phyloP scores from a whole-genome alignment of 1,284 basidiomycete genomes.

The Malassezia sympodialis region DNA sequence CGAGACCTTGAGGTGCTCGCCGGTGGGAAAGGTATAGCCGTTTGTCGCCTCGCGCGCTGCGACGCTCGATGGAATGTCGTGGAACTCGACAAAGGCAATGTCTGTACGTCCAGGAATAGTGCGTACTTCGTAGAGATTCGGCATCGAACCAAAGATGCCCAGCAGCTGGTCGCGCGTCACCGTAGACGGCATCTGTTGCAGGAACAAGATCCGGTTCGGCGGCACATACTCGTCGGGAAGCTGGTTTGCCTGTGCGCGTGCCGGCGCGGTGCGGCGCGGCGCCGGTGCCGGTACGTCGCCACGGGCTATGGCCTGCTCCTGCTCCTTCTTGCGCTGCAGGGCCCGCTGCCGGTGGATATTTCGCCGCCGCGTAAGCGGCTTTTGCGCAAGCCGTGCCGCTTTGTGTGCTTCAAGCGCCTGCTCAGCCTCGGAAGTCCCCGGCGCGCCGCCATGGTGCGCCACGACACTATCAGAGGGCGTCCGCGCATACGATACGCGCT shows the following conservation, averaged over 20 bases:
- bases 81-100: conserved; percentile 45
- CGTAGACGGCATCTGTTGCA: conserved; percentile 56
- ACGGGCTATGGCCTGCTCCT: not conserved
- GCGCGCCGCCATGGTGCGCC: conserved; percentile 14
- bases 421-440: conserved; percentile 15
- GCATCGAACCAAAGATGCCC: conserved; percentile 31
- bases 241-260: conserved; percentile 20
- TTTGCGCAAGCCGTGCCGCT: conserved; percentile 23
- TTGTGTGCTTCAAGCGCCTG: conserved; percentile 55
- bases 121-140: conserved; percentile 37
- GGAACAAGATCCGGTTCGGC: conserved; percentile 95
- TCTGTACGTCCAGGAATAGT: conserved; percentile 41
- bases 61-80: conserved; percentile 29
- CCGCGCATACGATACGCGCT: conserved; percentile 89
- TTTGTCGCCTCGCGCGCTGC: conserved; percentile 42
- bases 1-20: conserved; percentile 36
- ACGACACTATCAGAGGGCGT: conserved; percentile 82
- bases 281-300: not conserved
- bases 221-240: conserved; percentile 99
- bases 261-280: conserved; percentile 3
- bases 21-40: conserved; percentile 34
- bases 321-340: conserved; percentile 22
- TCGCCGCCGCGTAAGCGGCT: conserved; percentile 27
- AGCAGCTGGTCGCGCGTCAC: conserved; percentile 33
- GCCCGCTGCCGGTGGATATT: conserved; percentile 26